A percentile compares a stretch with the other conserved stretches of the same genome.
phyloP scores from a whole-genome alignment of 495 filamentous ascomycete species.

The Penicillium salamii region DNA sequence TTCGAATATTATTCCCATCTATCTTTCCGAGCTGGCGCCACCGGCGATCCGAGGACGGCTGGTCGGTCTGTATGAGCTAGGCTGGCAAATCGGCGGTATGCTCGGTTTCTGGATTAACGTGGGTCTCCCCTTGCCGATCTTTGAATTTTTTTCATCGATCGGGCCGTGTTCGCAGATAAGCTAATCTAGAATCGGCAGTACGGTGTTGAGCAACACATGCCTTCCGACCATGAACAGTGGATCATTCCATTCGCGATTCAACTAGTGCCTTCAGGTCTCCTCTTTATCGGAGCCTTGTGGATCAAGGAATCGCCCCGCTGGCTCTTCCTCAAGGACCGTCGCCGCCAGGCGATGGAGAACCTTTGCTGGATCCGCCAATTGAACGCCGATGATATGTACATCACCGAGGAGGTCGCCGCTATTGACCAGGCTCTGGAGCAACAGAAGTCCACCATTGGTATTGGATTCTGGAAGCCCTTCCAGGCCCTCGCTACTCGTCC shows the following conservation, averaged over 20 bases:
- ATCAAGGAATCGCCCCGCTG: slow-evolving; percentile 56
- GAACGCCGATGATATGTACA: slow-evolving; percentile 56
- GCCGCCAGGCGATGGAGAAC: slow-evolving; percentile 54
- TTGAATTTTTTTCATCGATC: not conserved
- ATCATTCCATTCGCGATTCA: slow-evolving; percentile 56
- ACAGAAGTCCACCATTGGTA: slow-evolving; percentile 52
- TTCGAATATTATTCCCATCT: slow-evolving; percentile 73
- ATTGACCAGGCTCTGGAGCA: slow-evolving; percentile 60
- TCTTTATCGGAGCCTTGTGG: slow-evolving; percentile 48
- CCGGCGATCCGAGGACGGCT: slow-evolving; percentile 77
- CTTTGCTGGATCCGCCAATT: slow-evolving; percentile 66
- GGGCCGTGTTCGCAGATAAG: not conserved
- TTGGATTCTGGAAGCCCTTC: slow-evolving; percentile 69
- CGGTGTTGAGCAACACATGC: slow-evolving; percentile 34
- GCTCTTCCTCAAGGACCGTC: slow-evolving; percentile 47
- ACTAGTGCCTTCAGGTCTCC: slow-evolving; percentile 47
- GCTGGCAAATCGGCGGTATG: slow-evolving; percentile 70
- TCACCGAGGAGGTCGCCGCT: slow-evolving; percentile 61
- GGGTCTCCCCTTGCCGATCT: slow-evolving; percentile 11
- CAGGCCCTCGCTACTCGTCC: slow-evolving; percentile 43
- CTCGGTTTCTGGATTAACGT: slow-evolving; percentile 73
- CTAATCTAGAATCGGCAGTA: slow-evolving; percentile 27
- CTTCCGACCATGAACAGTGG: slow-evolving; percentile 46
- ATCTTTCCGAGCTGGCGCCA: slow-evolving; percentile 75
- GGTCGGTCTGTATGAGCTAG: slow-evolving; percentile 71